Percentiles rank a stretch among this genome's conserved stretches.
Evolutionary conservation across 129 eudicot genomes (phyloP).

Genomic region (Flaveria bidentis): DNA sequence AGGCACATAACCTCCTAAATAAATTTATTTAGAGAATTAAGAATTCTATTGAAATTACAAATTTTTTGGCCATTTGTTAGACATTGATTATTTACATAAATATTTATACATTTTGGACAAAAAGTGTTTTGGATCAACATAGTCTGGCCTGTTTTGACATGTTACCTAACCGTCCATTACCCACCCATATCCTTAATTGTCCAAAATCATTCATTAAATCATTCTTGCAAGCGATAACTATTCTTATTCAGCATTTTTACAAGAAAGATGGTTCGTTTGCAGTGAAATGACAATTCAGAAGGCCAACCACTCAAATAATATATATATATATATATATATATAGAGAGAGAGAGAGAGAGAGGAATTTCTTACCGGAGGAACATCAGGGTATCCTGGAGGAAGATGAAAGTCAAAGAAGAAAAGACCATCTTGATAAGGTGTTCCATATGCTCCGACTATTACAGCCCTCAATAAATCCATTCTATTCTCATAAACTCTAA

Average conservation of each 20-base stretch:
- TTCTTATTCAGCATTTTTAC: conserved; percentile 1
- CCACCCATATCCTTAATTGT: too few relatives aligned
- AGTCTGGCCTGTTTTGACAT: not conserved
- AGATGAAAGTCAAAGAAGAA: conserved; percentile 98
- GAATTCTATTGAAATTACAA: too few relatives aligned
- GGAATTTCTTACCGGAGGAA: conserved; percentile 73
- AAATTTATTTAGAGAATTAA: too few relatives aligned
- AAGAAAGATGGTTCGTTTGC: conserved; percentile 2
- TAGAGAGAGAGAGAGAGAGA: too few relatives aligned
- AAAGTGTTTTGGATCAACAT: not conserved
- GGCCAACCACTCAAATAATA: too few relatives aligned
- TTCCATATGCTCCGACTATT: conserved; percentile 97
- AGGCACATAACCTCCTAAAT: not conserved
- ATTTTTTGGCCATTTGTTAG: too few relatives aligned
- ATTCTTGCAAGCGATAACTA: too few relatives aligned
- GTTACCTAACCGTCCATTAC: not conserved
- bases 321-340: too few relatives aligned
- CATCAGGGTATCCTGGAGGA: conserved; percentile 95
- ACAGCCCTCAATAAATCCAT: conserved; percentile 97
- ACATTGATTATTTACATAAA: not conserved
- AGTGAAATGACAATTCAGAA: too few relatives aligned
- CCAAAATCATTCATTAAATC: too few relatives aligned
- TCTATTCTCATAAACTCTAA: conserved; percentile 90
- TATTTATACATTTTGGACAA: not conserved
- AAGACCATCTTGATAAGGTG: conserved; percentile 97